Conservation (phyloP, 1,139 yeast species). For the Eremothecium cymbalariae region DNA sequence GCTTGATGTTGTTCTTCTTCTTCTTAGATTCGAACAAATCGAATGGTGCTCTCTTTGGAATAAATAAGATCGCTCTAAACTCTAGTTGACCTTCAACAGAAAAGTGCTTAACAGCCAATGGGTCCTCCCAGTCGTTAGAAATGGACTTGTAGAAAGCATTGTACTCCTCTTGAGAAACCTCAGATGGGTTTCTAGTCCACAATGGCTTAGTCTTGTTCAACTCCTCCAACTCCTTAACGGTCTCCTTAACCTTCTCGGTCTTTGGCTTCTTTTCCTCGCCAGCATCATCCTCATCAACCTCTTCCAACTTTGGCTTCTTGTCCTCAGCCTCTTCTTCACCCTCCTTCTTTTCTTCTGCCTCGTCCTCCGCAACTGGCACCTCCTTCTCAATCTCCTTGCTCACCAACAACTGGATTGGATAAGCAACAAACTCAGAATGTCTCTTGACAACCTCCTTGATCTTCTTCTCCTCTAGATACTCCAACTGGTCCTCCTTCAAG, state of each 20-base stretch:
- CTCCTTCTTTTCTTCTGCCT: constrained; percentile 46
- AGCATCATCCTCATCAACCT: constrained; percentile 52
- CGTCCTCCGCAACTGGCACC: constrained; percentile 67
- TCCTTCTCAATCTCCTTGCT: constrained; percentile 98
- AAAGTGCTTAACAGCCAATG: constrained; percentile 98
- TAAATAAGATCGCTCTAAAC: constrained; percentile 94
- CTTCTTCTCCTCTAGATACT: constrained; percentile 98
- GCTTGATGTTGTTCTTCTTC: constrained; percentile 98
- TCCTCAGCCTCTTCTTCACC: constrained; percentile 52
- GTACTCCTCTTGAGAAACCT: constrained; percentile 96
- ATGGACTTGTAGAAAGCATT: constrained; percentile 99
- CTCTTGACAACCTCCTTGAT: constrained; percentile 99
- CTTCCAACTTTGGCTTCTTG: constrained; percentile 67
- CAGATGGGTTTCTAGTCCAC: constrained; percentile 99
- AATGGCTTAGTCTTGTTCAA: constrained; percentile 98
- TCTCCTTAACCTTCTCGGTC: constrained; percentile 60
- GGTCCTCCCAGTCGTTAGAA: constrained; percentile 99
- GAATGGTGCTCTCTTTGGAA: constrained; percentile 99
- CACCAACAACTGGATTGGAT: constrained; percentile 97
- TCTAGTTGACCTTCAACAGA: constrained; percentile 99
- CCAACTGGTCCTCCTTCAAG: constrained; percentile 98
- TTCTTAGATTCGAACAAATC: constrained; percentile 95
- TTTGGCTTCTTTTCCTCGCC: constrained; percentile 62
- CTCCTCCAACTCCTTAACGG: constrained; percentile 87
- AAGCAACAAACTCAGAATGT: constrained; percentile 98